phyloP scores from a whole-genome alignment of 768 basidiomycete species.

The Hemileccinum rubropunctum region DNA sequence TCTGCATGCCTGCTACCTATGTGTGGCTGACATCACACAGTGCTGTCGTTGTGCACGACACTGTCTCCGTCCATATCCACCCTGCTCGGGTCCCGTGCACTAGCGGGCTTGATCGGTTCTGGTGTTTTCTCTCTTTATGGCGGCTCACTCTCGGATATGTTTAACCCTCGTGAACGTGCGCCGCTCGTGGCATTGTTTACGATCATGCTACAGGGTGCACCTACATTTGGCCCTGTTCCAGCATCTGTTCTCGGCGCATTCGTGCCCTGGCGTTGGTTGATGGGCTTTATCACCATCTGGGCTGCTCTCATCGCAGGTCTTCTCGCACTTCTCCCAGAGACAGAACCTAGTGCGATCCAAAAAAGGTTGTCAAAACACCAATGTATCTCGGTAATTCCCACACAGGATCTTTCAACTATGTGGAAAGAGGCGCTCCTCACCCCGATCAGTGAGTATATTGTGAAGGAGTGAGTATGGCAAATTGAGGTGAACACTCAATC shows the following conservation, averaged over 20 bases:
- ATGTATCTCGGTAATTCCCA: neutral
- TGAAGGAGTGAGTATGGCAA: neutral
- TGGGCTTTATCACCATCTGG: conserved; percentile 27
- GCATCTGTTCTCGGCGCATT: conserved; percentile 19
- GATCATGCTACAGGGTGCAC: conserved; percentile 29
- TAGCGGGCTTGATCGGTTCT: conserved; percentile 25
- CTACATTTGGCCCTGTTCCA: conserved; percentile 28
- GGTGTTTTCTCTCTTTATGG: conserved; percentile 30
- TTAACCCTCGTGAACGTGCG: conserved; percentile 26
- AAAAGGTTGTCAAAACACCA: conserved; percentile 15
- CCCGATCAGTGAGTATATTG: conserved; percentile 23
- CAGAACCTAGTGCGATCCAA: conserved; percentile 20
- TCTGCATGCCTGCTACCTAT: neutral
- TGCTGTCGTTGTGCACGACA: conserved; percentile 22
- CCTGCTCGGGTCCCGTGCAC: conserved; percentile 17
- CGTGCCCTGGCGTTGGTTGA: conserved; percentile 27
- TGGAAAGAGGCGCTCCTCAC: conserved; percentile 24
- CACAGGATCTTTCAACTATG: conserved; percentile 6
- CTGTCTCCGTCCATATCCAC: conserved; percentile 21
- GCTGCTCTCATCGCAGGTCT: conserved; percentile 15
- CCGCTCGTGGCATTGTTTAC: conserved; percentile 31
- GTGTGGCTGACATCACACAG: conserved; percentile 12
- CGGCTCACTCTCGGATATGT: conserved; percentile 30
- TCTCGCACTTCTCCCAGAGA: conserved; percentile 23
- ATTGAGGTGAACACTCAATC: neutral